Base-by-base conservation (phyloP, 331 rosid genomes). In the Malus hybrid region DNA sequence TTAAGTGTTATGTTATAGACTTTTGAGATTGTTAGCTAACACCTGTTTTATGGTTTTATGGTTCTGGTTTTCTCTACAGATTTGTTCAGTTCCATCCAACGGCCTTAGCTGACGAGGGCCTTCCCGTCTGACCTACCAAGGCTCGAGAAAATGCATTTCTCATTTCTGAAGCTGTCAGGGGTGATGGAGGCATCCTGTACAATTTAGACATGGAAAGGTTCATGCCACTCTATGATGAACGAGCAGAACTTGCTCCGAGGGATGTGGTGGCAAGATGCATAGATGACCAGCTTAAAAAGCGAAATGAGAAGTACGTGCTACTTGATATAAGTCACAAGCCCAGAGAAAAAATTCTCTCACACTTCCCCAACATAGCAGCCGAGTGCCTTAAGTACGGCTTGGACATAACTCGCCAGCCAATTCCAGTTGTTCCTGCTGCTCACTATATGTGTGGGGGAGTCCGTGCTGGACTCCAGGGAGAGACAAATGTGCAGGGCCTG, bases 401-500 rank as follows among this genome's bases (percentile, higher is more conserved):
- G 84, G 99, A 94, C 86, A 90, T 94, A 80, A 92, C 99, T 27
- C 75, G 73, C 54, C 83, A 74, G 77, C 93, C 99, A 34, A 90
- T 94, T 77, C 97, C 97, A 0, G 97, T 92, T 61, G 96, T 92
- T 80, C 99, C 99, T 28, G 99, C 99, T 27, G 93, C 99, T 74
- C 99, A 92, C 85, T 94, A 92, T 85, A 91, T 94, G 85, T 94
- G 99, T 70, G 99, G 99, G 57, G 99, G 97, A 62, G 97, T 92
- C 67, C 90, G 90, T 9, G 93, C 99, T 6, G 95, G 97, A 68
- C 99, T 94, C 65, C 86, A 87, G 34, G 99, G 96, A 48, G 96
- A 94, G 87, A 94, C 99, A 7, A 90, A 92, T 34, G 95, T 94
- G 13, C 74, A n/a, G 55, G 97, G 97, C 63, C 82, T 94, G 62